phyloP scores from a whole-genome alignment of 495 filamentous ascomycete genomes.

The Penicillium canescens region DNA sequence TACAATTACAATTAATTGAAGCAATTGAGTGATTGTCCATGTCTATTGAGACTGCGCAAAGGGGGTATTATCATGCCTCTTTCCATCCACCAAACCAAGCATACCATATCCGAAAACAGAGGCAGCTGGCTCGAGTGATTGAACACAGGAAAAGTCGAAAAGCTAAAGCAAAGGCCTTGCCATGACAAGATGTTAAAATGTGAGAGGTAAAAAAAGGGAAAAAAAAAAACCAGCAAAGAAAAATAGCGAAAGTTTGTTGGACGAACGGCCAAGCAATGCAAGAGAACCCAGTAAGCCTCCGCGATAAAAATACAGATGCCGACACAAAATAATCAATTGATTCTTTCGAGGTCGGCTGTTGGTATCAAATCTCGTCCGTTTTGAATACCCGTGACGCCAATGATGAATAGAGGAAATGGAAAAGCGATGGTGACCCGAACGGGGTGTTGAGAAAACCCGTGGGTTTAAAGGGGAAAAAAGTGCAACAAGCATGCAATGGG shows the following conservation, averaged over 20 bases:
- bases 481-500: conserved; percentile 4
- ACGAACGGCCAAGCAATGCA: conserved; percentile 12
- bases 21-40: conserved; percentile 5
- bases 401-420: conserved; percentile 20
- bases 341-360: neutral
- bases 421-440: conserved; percentile 5
- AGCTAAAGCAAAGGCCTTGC: conserved; percentile 21
- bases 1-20: neutral
- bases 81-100: conserved; percentile 11
- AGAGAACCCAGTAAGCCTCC: conserved; percentile 2
- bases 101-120: conserved; percentile 1
- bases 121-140: neutral
- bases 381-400: conserved; percentile 31
- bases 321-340: neutral
- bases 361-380: conserved; percentile 15
- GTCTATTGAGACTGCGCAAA: conserved; percentile 28
- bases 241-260: conserved; percentile 18
- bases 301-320: conserved; percentile 34
- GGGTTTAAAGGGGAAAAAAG: conserved; percentile 14
- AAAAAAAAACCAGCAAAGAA: conserved; percentile 3
- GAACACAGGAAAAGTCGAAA: conserved; percentile 15
- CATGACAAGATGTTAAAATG: conserved; percentile 8
- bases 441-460: conserved; percentile 14
- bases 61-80: conserved; percentile 28
- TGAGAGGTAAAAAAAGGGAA: conserved; percentile 15